Percentiles rank a stretch among this genome's conserved stretches.
Conservation (phyloP, 2,329 filamentous ascomycete genomes). For the Epicoccum nigrum region DNA sequence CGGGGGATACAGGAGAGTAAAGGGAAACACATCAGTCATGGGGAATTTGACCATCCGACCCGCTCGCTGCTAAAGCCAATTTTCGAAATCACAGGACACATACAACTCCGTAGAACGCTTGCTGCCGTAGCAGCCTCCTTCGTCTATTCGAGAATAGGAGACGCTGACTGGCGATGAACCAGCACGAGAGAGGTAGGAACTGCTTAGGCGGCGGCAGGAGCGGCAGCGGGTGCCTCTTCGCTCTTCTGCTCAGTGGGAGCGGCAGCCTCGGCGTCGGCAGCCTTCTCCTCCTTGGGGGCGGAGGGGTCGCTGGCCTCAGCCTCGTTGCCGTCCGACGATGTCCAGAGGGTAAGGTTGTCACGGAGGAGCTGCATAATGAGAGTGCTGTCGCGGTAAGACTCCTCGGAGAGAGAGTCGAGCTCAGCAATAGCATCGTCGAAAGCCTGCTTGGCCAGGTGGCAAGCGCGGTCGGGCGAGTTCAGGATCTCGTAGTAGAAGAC, state of each 20-base stretch:
- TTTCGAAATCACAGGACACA: conserved; percentile 49
- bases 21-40: conserved; percentile 50
- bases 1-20: conserved; percentile 35
- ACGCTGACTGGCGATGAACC: conserved; percentile 42
- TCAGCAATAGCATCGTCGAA: conserved; percentile 99
- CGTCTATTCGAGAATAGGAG: conserved; percentile 42
- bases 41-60: conserved; percentile 48
- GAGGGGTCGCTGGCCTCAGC: conserved; percentile 66
- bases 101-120: conserved; percentile 48
- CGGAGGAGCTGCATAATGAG: conserved; percentile 99
- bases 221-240: conserved; percentile 43
- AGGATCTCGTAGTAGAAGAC: conserved; percentile 99
- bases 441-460: conserved; percentile 98
- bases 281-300: conserved; percentile 68
- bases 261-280: conserved; percentile 55
- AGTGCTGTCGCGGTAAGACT: conserved; percentile 98
- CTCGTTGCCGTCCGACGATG: conserved; percentile 87
- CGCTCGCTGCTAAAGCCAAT: conserved; percentile 50
- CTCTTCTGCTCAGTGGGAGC: conserved; percentile 49
- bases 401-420: conserved; percentile 96
- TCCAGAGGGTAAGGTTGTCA: conserved; percentile 98
- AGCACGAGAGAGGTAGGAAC: conserved; percentile 39
- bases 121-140: conserved; percentile 43
- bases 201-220: conserved; percentile 45
- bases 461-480: conserved; percentile 96